Evolutionary conservation across 768 basidiomycete genomes (phyloP).

Genomic region (Suillus discolor): DNA sequence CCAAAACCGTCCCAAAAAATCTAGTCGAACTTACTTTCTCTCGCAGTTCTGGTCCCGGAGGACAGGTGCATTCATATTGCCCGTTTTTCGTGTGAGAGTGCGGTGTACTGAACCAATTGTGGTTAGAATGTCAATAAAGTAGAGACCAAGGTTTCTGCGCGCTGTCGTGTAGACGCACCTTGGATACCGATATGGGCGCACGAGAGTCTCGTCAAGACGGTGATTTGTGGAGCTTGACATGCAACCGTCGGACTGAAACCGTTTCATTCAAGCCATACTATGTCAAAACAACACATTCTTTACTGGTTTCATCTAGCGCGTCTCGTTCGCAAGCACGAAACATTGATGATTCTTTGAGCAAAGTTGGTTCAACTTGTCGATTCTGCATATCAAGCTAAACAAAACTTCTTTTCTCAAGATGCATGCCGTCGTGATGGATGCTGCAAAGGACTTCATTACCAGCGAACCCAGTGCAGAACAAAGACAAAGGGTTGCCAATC

Average conservation of each 20-base stretch:
- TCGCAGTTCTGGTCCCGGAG: conserved; percentile 83
- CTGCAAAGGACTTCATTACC: conserved; percentile 26
- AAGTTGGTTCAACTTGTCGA: conserved; percentile 43
- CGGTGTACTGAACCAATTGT: not conserved
- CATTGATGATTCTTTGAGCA: conserved; percentile 68
- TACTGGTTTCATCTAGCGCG: conserved; percentile 68
- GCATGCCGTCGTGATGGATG: conserved; percentile 25
- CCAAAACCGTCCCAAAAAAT: conserved; percentile 46
- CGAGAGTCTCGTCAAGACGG: conserved; percentile 47
- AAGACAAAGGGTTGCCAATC: conserved; percentile 23
- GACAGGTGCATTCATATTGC: conserved; percentile 56
- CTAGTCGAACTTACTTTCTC: conserved; percentile 69
- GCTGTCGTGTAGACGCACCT: conserved; percentile 54
- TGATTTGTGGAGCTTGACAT: conserved; percentile 25
- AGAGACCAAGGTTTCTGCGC: conserved; percentile 77
- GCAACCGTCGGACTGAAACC: conserved; percentile 4
- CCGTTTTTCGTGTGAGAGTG: conserved; percentile 1
- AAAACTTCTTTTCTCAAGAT: conserved; percentile 19
- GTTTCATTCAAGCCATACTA: conserved; percentile 54
- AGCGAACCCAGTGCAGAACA: conserved; percentile 28
- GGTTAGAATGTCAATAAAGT: conserved; percentile 77
- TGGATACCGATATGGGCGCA: conserved; percentile 78
- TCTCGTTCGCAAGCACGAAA: conserved; percentile 82
- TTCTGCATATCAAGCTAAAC: not conserved
- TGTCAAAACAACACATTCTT: conserved; percentile 64